These are phyloP conservation scores for Nissolia schottii DNA, from an alignment of 306 rosid genomes.

Conservation along the genomic window DNA sequence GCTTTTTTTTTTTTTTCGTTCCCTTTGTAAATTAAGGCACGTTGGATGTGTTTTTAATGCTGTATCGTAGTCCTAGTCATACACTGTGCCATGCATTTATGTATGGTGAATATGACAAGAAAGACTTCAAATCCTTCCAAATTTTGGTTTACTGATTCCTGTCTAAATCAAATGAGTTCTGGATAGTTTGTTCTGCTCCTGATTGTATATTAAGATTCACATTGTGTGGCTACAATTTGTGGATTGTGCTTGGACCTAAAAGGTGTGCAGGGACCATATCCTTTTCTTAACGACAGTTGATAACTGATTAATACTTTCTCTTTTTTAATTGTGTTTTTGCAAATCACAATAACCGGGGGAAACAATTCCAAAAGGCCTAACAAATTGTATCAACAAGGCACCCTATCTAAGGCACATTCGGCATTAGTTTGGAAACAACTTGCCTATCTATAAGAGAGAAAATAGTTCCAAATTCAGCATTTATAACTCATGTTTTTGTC, in stretches of 20 bases:
- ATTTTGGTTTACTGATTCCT: not conserved
- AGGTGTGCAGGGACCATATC: constrained; percentile 5
- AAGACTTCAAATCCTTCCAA: constrained; percentile 21
- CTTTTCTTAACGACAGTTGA: not conserved
- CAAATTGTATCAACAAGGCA: not conserved
- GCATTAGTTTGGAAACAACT: not conserved
- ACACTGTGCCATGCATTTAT: not conserved
- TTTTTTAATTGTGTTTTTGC: not conserved
- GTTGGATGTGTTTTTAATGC: not conserved
- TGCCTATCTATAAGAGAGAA: too few relatives aligned
- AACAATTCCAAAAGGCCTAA: not conserved
- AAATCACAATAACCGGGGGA: not conserved
- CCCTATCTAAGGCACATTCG: not conserved
- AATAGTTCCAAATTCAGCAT: too few relatives aligned
- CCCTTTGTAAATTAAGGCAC: not conserved
- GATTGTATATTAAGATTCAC: constrained; percentile 14
- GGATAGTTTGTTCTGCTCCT: not conserved
- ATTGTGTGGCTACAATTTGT: constrained; percentile 22
- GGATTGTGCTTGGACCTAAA: constrained; percentile 1
- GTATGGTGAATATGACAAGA: constrained; percentile 10
- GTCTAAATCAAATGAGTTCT: constrained; percentile 15
- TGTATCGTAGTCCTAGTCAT: not conserved
- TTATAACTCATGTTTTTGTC: too few relatives aligned
- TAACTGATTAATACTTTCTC: not conserved
- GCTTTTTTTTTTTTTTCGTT: not conserved